Evolutionary conservation across 495 filamentous ascomycete genomes (phyloP).

Genomic region (Cercophora newfieldiana): DNA sequence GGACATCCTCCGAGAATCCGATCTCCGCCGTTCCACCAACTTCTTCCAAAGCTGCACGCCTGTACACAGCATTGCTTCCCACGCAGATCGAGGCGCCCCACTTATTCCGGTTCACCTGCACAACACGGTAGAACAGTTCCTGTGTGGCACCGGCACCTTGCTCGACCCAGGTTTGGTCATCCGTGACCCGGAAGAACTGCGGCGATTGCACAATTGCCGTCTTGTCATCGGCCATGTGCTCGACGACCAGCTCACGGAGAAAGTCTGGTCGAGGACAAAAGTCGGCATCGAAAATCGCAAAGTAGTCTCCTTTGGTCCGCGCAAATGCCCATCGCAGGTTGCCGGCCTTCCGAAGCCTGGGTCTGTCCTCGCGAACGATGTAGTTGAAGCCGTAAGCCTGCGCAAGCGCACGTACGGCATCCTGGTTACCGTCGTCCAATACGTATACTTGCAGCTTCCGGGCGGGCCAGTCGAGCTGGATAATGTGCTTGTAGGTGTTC

Average conservation of each 20-base stretch:
- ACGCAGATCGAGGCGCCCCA: slow-evolving; percentile 39
- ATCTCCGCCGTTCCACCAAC: slow-evolving; percentile 37
- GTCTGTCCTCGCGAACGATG: slow-evolving; percentile 36
- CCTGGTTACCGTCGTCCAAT: slow-evolving; percentile 30
- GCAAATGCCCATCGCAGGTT: slow-evolving; percentile 37
- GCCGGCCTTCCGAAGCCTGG: slow-evolving; percentile 35
- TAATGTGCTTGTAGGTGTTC: slow-evolving; percentile 36
- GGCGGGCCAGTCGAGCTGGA: slow-evolving; percentile 32
- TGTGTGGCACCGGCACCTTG: slow-evolving; percentile 38
- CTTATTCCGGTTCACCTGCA: slow-evolving; percentile 35
- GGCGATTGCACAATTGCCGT: slow-evolving; percentile 35
- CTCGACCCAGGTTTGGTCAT: slow-evolving; percentile 38
- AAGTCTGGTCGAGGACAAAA: slow-evolving; percentile 36
- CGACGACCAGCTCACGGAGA: slow-evolving; percentile 30
- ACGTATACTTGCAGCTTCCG: slow-evolving; percentile 31
- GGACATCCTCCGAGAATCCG: slow-evolving; percentile 38
- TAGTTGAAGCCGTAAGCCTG: slow-evolving; percentile 33
- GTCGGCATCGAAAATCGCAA: slow-evolving; percentile 39
- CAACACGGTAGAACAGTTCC: slow-evolving; percentile 38
- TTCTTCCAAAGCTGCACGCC: slow-evolving; percentile 28
- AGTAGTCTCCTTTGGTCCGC: slow-evolving; percentile 31
- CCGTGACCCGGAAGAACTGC: slow-evolving; percentile 34
- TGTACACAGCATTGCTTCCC: slow-evolving; percentile 35
- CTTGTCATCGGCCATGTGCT: slow-evolving; percentile 34
- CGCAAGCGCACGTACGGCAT: slow-evolving; percentile 25